Conservation (phyloP, 2,329 filamentous ascomycete species). For the Hymenoscyphus linearis region DNA sequence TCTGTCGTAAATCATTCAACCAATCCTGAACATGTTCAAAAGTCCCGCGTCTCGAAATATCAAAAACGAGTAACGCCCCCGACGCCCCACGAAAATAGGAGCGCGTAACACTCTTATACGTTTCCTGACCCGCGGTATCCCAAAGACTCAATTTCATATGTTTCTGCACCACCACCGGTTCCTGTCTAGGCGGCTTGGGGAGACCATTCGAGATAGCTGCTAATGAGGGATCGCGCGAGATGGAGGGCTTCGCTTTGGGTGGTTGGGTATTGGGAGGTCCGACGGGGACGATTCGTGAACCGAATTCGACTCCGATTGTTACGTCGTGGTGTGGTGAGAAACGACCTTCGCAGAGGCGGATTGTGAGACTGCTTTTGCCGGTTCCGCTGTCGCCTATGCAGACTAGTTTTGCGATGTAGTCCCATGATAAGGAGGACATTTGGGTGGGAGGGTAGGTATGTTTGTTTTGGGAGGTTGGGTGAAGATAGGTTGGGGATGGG, state of each 20-base stretch:
- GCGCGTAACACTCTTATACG: conserved; percentile 91
- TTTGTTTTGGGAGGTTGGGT: background rate
- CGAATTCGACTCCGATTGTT: conserved; percentile 97
- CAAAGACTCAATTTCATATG: conserved; percentile 93
- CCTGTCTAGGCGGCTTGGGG: conserved; percentile 45
- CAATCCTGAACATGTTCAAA: conserved; percentile 87
- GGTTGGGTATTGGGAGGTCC: conserved; percentile 62
- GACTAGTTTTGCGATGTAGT: conserved; percentile 98
- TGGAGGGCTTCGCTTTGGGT: conserved; percentile 44
- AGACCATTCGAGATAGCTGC: conserved; percentile 38
- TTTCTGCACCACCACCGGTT: conserved; percentile 44
- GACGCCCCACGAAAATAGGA: conserved; percentile 68
- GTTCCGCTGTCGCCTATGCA: conserved; percentile 95
- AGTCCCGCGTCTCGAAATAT: conserved; percentile 80
- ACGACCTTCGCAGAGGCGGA: conserved; percentile 92
- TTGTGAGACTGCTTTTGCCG: conserved; percentile 90
- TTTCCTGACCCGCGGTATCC: conserved; percentile 96
- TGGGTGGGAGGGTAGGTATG: conserved; percentile 3
- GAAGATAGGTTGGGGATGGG: background rate
- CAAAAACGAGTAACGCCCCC: conserved; percentile 83
- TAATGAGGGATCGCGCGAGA: conserved; percentile 21
- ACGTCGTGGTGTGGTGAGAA: conserved; percentile 95
- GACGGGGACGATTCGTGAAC: conserved; percentile 85
- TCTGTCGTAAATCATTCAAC: conserved; percentile 89
- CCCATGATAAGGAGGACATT: conserved; percentile 72